Evolutionary conservation across 2,329 filamentous ascomycete genomes (phyloP).

Genomic region (Aspergillus ruber): DNA sequence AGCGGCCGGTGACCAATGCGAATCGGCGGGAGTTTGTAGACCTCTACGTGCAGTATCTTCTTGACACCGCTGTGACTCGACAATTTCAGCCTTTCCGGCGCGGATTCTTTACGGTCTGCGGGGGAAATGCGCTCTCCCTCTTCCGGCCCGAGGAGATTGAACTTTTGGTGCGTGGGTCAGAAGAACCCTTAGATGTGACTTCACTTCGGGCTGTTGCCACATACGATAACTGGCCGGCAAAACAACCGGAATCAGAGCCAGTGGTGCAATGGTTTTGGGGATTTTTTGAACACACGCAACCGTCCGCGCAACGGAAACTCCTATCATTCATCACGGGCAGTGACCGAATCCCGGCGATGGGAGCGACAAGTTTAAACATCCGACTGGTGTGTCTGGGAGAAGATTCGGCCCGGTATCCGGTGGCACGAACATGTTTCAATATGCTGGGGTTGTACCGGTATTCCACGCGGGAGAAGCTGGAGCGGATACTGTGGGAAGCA

Average conservation of each 20-base stretch:
- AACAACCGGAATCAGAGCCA: slow-evolving; percentile 52
- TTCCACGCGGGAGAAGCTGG: slow-evolving; percentile 57
- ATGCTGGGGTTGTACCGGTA: slow-evolving; percentile 72
- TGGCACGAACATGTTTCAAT: slow-evolving; percentile 89
- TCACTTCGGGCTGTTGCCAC: slow-evolving; percentile 69
- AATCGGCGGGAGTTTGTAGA: slow-evolving; percentile 85
- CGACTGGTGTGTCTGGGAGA: slow-evolving; percentile 69
- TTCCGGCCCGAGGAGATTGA: slow-evolving; percentile 92
- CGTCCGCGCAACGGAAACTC: slow-evolving; percentile 67
- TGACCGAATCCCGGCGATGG: slow-evolving; percentile 83
- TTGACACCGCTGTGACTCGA: slow-evolving; percentile 69
- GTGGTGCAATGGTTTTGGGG: slow-evolving; percentile 86
- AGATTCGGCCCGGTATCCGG: slow-evolving; percentile 68
- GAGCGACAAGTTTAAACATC: slow-evolving; percentile 71
- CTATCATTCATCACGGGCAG: slow-evolving; percentile 84
- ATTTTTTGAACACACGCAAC: slow-evolving; percentile 60
- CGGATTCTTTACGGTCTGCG: slow-evolving; percentile 88
- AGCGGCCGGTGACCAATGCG: slow-evolving; percentile 68
- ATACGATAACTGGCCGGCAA: slow-evolving; percentile 70
- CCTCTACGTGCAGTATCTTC: slow-evolving; percentile 70
- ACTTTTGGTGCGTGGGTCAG: slow-evolving; percentile 74
- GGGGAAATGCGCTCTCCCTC: slow-evolving; percentile 77
- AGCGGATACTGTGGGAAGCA: slow-evolving; percentile 71
- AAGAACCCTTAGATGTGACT: slow-evolving; percentile 72
- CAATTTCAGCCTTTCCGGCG: slow-evolving; percentile 93